Percentiles rank a stretch among this genome's conserved stretches.
These are phyloP conservation scores for Zygosaccharomyces rouxii DNA, from an alignment of 805 yeast species.

Conservation along the genomic window DNA sequence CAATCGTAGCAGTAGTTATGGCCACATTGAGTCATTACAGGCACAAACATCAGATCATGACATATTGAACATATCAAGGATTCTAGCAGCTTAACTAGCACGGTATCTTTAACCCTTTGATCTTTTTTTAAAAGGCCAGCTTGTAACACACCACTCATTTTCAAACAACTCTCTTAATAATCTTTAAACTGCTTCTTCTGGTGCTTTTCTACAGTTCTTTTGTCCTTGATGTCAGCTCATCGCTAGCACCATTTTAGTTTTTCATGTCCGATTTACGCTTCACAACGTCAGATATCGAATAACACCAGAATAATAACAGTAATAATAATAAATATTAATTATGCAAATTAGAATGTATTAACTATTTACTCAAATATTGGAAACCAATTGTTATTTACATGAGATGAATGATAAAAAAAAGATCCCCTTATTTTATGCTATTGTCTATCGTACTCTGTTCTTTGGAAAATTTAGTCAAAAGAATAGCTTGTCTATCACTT, in stretches of 20 bases:
- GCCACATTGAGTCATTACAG: constrained; percentile 63
- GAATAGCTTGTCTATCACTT: background rate
- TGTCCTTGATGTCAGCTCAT: background rate
- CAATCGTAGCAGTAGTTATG: constrained; percentile 71
- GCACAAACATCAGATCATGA: constrained; percentile 63
- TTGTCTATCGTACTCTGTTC: background rate
- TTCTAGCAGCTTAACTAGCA: constrained; percentile 25
- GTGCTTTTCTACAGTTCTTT: background rate
- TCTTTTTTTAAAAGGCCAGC: constrained; percentile 7
- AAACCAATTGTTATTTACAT: constrained; percentile 2
- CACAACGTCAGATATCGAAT: too few species aligned
- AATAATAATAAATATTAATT: background rate
- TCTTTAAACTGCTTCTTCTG: background rate
- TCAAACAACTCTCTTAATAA: background rate
- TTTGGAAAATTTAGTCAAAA: background rate
- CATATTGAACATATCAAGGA: constrained; percentile 55
- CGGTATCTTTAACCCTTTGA: constrained; percentile 14
- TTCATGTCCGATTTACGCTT: background rate
- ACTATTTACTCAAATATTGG: background rate
- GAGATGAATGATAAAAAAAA: background rate
- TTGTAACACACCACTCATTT: constrained; percentile 9
- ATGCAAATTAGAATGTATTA: background rate
- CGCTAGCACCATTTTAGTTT: background rate
- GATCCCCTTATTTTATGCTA: background rate
- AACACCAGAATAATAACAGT: background rate